These are phyloP conservation scores for Microbotryum saponariae DNA, from an alignment of 1,284 basidiomycete species.

Conservation along the genomic window DNA sequence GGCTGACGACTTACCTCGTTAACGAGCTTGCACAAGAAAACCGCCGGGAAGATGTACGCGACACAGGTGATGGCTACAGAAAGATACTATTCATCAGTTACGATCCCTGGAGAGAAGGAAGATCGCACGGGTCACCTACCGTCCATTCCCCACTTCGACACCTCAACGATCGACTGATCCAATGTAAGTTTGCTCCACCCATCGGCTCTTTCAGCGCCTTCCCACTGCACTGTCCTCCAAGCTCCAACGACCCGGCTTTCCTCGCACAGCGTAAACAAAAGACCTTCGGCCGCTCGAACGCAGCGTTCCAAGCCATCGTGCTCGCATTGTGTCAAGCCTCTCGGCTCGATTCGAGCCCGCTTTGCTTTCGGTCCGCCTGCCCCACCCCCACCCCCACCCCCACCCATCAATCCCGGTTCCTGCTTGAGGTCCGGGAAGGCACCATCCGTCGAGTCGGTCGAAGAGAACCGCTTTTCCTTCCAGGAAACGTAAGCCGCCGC, in stretches of 20 bases:
- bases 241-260: slow-evolving; percentile 24
- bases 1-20: slow-evolving; percentile 17
- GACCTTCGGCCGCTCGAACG: slow-evolving; percentile 24
- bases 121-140: slow-evolving; percentile 7
- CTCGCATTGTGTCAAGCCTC: slow-evolving; percentile 27
- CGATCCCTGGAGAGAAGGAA: not conserved
- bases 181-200: slow-evolving; percentile 27
- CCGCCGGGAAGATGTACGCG: slow-evolving; percentile 29
- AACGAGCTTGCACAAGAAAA: slow-evolving; percentile 31
- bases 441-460: slow-evolving; percentile 1
- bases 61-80: slow-evolving; percentile 22
- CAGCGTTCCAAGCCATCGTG: slow-evolving; percentile 14
- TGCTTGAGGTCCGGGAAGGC: not conserved
- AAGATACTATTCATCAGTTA: not conserved
- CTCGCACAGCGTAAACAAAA: slow-evolving; percentile 26
- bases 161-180: slow-evolving; percentile 28
- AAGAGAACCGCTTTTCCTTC: slow-evolving; percentile 18
- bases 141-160: slow-evolving; percentile 25
- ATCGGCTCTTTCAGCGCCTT: slow-evolving; percentile 27
- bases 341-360: slow-evolving; percentile 5
- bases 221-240: slow-evolving; percentile 32
- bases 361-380: slow-evolving; percentile 11
- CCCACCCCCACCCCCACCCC: slow-evolving; percentile 9
- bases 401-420: not conserved
- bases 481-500: slow-evolving; percentile 17